Conservation (phyloP, 176 grass and related monocot genomes). For the Neostapfia colusana region DNA sequence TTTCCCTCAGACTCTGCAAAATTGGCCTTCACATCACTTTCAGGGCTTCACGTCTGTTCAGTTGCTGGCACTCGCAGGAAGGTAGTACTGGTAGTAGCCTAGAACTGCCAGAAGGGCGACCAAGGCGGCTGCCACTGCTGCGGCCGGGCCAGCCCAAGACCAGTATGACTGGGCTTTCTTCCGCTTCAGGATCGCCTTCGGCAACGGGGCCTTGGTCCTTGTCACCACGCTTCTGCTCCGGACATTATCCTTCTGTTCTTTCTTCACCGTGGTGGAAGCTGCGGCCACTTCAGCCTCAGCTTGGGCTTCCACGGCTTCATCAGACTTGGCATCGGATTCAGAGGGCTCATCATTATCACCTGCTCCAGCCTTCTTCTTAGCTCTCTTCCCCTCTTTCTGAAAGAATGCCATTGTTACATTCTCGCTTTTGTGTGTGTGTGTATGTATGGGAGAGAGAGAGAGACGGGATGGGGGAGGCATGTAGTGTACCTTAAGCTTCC, state of each 20-base stretch:
- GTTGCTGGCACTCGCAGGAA: slow-evolving; percentile 43
- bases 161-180: slow-evolving; percentile 61
- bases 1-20: slow-evolving; percentile 50
- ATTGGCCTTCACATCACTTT: slow-evolving; percentile 40
- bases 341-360: slow-evolving; percentile 44
- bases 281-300: slow-evolving; percentile 29
- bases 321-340: slow-evolving; percentile 61
- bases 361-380: slow-evolving; percentile 63
- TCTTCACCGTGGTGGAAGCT: slow-evolving; percentile 42
- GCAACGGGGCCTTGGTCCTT: slow-evolving; percentile 47
- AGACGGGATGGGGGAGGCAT: not conserved
- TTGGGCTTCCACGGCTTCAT: slow-evolving; percentile 57
- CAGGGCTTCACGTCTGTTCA: slow-evolving; percentile 22
- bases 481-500: slow-evolving; percentile 66
- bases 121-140: slow-evolving; percentile 26
- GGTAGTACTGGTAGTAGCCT: slow-evolving; percentile 72
- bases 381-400: slow-evolving; percentile 85
- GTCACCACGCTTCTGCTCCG: slow-evolving; percentile 39
- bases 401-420: slow-evolving; percentile 16
- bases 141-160: slow-evolving; percentile 53
- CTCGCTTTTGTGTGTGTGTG: not conserved
- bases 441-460: not conserved
- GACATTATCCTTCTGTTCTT: slow-evolving; percentile 55
- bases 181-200: slow-evolving; percentile 70
- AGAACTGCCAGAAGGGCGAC: slow-evolving; percentile 47